Conservation (phyloP, 2,329 filamentous ascomycete species). For the Sphaerulina vaccinii region DNA sequence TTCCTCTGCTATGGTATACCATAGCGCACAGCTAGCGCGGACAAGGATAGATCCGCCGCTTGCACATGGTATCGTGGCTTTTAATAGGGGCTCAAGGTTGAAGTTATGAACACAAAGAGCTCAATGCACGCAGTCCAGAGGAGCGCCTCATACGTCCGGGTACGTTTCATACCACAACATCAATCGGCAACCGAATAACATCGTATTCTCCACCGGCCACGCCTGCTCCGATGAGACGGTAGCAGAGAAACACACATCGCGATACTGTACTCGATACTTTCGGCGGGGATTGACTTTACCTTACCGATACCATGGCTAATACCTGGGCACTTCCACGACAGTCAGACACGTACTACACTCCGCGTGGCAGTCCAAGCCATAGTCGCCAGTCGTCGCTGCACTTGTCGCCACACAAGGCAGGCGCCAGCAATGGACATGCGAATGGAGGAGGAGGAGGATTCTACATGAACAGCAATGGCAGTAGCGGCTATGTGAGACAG, state of each 20-base stretch:
- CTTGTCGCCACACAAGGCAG: constrained; percentile 9
- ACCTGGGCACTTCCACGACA: background rate
- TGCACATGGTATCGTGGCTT: background rate
- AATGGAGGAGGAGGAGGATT: background rate
- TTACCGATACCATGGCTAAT: background rate
- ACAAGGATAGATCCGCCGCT: background rate
- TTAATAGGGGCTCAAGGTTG: background rate
- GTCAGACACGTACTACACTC: constrained; percentile 24
- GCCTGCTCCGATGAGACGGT: background rate
- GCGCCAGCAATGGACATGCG: background rate
- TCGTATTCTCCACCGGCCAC: background rate
- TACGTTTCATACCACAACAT: background rate
- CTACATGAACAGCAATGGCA: constrained; percentile 10
- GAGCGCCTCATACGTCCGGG: background rate
- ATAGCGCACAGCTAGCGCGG: background rate
- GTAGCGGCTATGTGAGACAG: no score
- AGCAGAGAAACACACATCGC: background rate
- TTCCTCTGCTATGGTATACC: constrained; percentile 5
- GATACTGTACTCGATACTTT: no score
- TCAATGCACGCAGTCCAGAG: background rate
- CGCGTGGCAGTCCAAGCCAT: constrained; percentile 27
- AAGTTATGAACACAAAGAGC: background rate
- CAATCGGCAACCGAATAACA: background rate
- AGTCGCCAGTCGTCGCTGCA: constrained; percentile 25
- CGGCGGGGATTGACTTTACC: background rate